Conservation (phyloP, 139 green algal species). For the Nannochloris sp. region DNA sequence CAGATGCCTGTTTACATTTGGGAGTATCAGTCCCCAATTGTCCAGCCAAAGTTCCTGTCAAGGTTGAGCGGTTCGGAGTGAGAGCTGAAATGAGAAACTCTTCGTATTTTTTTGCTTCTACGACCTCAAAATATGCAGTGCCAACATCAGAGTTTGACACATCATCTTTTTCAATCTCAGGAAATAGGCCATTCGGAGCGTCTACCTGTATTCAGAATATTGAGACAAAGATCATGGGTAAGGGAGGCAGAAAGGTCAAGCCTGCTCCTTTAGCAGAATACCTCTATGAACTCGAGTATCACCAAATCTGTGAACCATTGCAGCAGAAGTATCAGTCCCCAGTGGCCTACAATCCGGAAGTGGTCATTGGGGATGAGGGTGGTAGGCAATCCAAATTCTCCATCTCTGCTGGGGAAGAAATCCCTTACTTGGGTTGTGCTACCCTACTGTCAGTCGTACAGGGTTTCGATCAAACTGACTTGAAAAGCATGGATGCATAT, state of each 20-base stretch:
- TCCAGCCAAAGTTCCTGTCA: conserved; percentile 27
- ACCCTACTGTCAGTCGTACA: too few relatives aligned
- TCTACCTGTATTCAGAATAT: conserved; percentile 16
- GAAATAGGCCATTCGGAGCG: neutral
- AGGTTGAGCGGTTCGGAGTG: conserved; percentile 14
- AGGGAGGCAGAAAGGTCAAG: neutral
- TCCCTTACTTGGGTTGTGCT: too few relatives aligned
- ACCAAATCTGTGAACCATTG: conserved; percentile 9
- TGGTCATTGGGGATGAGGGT: too few relatives aligned
- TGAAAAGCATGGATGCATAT: neutral
- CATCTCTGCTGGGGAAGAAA: too few relatives aligned
- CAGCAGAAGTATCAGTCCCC: neutral
- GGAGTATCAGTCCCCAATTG: conserved; percentile 19
- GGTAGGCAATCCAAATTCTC: too few relatives aligned
- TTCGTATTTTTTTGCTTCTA: conserved; percentile 13
- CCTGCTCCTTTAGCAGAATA: conserved; percentile 13
- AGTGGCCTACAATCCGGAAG: neutral
- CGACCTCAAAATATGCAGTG: conserved; percentile 7
- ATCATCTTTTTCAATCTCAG: conserved; percentile 17
- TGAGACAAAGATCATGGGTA: conserved; percentile 12
- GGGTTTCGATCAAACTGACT: too few relatives aligned
- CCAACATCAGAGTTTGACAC: conserved; percentile 2
- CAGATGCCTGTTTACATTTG: conserved; percentile 39
- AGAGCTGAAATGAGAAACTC: neutral
- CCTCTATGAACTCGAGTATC: conserved; percentile 21